Evolutionary conservation across 352 stramenopile species (phyloP), one percentile per base, ranked within the genome.

Genomic region (Pythium aristosporum): DNA sequence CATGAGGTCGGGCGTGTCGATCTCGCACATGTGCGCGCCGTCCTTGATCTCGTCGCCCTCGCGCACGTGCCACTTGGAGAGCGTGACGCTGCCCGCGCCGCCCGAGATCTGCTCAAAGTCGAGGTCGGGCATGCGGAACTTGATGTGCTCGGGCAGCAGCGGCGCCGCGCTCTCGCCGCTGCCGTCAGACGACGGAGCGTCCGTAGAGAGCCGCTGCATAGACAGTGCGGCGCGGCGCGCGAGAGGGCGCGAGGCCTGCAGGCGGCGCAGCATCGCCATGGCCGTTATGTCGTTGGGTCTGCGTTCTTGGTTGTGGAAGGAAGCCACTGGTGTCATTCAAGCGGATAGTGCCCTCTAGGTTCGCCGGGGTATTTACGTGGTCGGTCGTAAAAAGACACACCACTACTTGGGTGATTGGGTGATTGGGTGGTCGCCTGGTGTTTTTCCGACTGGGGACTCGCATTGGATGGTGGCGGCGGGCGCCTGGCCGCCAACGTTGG

Each of bases 91-190:
- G 51, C 69, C 72, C 0, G 67, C 60, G 10, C 76, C 77, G 37
- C 78, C 78, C 34, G 76, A 85, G 58, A 92, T 83, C 46, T 83
- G 75, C 82, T 89, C 82, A 69, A 95, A 92, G 67, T 95, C 79
- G 58, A 95, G 61, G 65, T 95, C 85, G 23, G 86, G 81, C 82
- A 95, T 92, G 66, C 87, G 85, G 73, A 95, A 93, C 74, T 93
- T 93, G 69, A 88, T 87, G 71, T 95, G 87, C 50, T 68, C 61
- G 13, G 87, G 87, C 46, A 95, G 85, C 42, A 94, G 34, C 30
- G 41, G 28, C 25, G 28, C 41, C 7, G 46, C 46, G 21, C 15
- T 47, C 25, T 53, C 41, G 15, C 36, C 23, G 25, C 11, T 20
- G 2, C 34, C 34, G 1, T 2, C 34, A 13, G 34, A 39, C 6